Conservation (phyloP, 129 eudicot genomes). For the Helianthus annuus region DNA sequence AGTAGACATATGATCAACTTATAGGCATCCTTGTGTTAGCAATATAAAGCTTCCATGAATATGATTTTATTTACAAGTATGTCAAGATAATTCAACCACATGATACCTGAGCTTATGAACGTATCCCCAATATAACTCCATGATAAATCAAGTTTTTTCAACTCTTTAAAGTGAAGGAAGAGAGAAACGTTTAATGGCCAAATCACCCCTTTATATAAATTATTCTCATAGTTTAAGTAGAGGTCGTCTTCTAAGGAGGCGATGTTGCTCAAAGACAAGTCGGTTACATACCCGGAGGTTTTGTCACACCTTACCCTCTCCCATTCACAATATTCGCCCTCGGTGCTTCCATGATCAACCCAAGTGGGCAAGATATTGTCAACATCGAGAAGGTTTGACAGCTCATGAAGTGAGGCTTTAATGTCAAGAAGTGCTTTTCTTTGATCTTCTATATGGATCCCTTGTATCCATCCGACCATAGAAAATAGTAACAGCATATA, state of each 20-base stretch:
- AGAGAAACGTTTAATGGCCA: slow-evolving; percentile 18
- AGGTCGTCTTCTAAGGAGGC: background rate
- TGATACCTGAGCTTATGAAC: background rate
- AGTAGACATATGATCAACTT: too few relatives aligned
- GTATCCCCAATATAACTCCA: background rate
- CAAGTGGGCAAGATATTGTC: slow-evolving; percentile 10
- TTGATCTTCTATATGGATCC: slow-evolving; percentile 12
- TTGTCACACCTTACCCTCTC: slow-evolving; percentile 24
- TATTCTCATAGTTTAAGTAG: too few relatives aligned
- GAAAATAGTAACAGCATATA: too few relatives aligned
- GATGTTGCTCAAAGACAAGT: background rate
- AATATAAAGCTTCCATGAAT: background rate
- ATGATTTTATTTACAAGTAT: background rate
- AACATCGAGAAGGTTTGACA: background rate
- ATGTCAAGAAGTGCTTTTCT: slow-evolving; percentile 12
- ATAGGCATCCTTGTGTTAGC: too few relatives aligned
- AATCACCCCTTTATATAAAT: background rate
- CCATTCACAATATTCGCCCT: slow-evolving; percentile 15
- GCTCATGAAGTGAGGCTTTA: background rate
- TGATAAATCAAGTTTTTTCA: slow-evolving; percentile 24
- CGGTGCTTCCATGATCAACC: slow-evolving; percentile 2
- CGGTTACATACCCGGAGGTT: slow-evolving; percentile 9
- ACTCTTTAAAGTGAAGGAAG: slow-evolving; percentile 15
- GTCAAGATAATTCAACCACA: too few relatives aligned
- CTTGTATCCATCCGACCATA: background rate